These are phyloP conservation scores for Pseudogymnoascus sp. DNA, from an alignment of 2,329 filamentous ascomycete species.

Conservation along the genomic window DNA sequence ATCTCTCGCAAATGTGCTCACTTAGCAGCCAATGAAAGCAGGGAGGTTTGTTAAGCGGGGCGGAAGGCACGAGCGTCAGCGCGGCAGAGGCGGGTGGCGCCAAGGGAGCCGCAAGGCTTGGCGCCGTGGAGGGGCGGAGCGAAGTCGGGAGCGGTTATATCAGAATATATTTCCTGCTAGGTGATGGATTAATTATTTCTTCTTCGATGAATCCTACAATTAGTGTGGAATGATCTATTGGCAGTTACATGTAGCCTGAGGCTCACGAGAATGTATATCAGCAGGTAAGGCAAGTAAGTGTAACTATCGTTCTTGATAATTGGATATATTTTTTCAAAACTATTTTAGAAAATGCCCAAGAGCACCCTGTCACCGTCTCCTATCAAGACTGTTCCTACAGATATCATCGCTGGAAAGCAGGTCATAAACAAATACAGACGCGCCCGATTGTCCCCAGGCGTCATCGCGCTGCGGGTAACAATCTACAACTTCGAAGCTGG, in stretches of 20 bases:
- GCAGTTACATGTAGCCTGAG: background rate
- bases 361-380: background rate
- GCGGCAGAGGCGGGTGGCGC: background rate
- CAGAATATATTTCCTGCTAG: background rate
- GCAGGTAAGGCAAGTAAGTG: background rate
- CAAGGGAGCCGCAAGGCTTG: conserved; percentile 2
- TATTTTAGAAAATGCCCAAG: background rate
- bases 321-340: conserved; percentile 5
- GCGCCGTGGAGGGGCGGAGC: background rate
- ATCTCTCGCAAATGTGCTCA: conserved; percentile 11
- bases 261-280: background rate
- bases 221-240: background rate
- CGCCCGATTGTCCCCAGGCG: background rate
- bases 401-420: conserved; percentile 11
- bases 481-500: conserved; percentile 29
- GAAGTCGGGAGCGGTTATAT: background rate
- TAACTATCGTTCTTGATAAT: background rate
- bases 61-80: background rate
- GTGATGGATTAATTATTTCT: background rate
- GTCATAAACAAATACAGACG: conserved; percentile 10
- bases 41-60: background rate
- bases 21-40: conserved; percentile 1
- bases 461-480: background rate
- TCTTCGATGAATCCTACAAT: background rate
- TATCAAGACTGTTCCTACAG: conserved; percentile 9